A percentile compares a stretch with the other conserved stretches of the same genome.
Evolutionary conservation across 768 basidiomycete species (phyloP).

Genomic region (Suillus subalutaceus): DNA sequence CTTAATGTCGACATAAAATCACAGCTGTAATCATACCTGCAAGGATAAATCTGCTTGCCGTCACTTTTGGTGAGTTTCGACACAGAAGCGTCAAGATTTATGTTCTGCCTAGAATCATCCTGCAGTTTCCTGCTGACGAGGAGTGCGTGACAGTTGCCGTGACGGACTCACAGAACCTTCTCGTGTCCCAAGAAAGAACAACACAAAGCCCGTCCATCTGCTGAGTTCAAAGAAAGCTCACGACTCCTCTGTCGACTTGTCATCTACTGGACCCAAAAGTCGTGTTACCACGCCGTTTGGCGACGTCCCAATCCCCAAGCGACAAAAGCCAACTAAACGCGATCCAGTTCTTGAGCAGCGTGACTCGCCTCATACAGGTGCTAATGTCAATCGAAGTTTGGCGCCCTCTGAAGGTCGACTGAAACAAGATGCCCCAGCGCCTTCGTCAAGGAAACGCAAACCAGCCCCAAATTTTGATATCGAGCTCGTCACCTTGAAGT

Average conservation of each 20-base stretch:
- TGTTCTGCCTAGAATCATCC: slow-evolving; percentile 8
- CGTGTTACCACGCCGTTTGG: background rate
- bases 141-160: slow-evolving; percentile 57
- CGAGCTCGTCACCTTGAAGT: slow-evolving; percentile 41
- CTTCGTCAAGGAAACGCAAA: slow-evolving; percentile 17
- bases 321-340: slow-evolving; percentile 25
- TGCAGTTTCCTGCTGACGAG: slow-evolving; percentile 1
- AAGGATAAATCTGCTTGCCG: slow-evolving; percentile 76
- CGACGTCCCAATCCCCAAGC: slow-evolving; percentile 18
- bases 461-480: slow-evolving; percentile 50
- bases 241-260: background rate
- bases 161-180: slow-evolving; percentile 66
- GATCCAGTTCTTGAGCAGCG: slow-evolving; percentile 41
- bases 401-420: slow-evolving; percentile 44
- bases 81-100: slow-evolving; percentile 2
- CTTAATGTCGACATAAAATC: slow-evolving; percentile 3
- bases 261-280: slow-evolving; percentile 5
- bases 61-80: slow-evolving; percentile 65
- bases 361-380: slow-evolving; percentile 46
- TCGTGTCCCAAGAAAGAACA: slow-evolving; percentile 36
- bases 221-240: slow-evolving; percentile 3
- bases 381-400: slow-evolving; percentile 43
- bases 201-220: slow-evolving; percentile 17
- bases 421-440: slow-evolving; percentile 38
- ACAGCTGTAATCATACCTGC: slow-evolving; percentile 80